Conservation (phyloP, 306 rosid species). For the Crotalaria pallida region DNA sequence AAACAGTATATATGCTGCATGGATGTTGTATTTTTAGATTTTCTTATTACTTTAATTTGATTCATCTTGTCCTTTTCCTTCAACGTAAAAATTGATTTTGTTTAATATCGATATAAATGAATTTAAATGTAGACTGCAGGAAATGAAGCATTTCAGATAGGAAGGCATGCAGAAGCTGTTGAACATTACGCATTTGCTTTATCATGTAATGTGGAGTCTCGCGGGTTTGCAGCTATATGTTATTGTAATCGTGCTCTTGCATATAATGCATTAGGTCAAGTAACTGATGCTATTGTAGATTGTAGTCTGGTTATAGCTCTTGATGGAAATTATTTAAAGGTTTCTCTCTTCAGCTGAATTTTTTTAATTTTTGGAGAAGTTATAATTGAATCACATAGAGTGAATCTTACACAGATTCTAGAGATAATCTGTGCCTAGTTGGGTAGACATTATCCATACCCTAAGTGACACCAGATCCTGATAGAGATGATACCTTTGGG, state of each 20-base stretch:
- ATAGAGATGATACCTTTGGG: not conserved
- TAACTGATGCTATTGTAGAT: constrained; percentile 88
- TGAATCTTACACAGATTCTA: not conserved
- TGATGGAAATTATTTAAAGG: constrained; percentile 86
- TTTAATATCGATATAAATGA: constrained; percentile 13
- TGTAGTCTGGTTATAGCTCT: constrained; percentile 95
- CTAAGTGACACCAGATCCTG: not conserved
- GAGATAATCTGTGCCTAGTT: not conserved
- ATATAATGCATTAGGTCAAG: constrained; percentile 82
- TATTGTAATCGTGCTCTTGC: constrained; percentile 98
- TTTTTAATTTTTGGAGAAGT: not conserved
- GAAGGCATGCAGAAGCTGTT: constrained; percentile 77
- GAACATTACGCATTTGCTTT: constrained; percentile 78
- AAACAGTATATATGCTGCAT: constrained; percentile 6
- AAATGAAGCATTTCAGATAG: constrained; percentile 93
- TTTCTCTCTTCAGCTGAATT: constrained; percentile 32
- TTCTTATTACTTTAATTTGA: not conserved
- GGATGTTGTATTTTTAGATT: not conserved
- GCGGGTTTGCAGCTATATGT: constrained; percentile 83
- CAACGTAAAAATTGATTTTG: constrained; percentile 4
- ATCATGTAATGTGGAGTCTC: constrained; percentile 78
- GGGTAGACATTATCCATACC: constrained; percentile 6
- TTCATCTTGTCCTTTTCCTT: constrained; percentile 3
- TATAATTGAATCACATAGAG: not conserved
- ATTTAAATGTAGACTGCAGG: constrained; percentile 69